phyloP scores from a whole-genome alignment of 176 grass and related monocot genomes.

The Paspalum vaginatum region DNA sequence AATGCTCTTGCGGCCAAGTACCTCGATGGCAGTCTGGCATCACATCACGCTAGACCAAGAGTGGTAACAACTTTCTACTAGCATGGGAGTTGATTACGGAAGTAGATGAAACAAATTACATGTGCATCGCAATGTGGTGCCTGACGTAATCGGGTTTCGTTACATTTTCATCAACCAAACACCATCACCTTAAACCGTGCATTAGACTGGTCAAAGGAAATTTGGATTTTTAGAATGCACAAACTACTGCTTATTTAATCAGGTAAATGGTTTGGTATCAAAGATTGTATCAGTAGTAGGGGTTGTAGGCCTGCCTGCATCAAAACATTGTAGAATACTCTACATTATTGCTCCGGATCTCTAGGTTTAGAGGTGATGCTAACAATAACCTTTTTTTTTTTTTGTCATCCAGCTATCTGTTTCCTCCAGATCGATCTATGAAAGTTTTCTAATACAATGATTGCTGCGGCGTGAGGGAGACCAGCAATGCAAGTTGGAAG shows the following conservation, averaged over 20 bases:
- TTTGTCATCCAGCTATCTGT: background rate
- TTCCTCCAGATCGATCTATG: background rate
- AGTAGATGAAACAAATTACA: too few relatives aligned
- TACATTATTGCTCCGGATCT: background rate
- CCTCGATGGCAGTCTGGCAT: too few relatives aligned
- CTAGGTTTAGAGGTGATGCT: constrained; percentile 7
- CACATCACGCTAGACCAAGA: too few relatives aligned
- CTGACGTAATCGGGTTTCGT: too few relatives aligned
- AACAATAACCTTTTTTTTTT: background rate
- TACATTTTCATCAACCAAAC: too few relatives aligned
- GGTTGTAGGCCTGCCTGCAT: background rate
- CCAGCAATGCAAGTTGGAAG: background rate
- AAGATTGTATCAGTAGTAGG: background rate
- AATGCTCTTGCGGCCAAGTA: too few relatives aligned
- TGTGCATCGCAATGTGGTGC: too few relatives aligned
- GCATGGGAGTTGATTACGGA: too few relatives aligned
- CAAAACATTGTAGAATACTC: background rate
- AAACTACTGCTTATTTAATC: background rate
- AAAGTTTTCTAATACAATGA: background rate
- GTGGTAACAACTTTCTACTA: too few relatives aligned
- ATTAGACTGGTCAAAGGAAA: background rate
- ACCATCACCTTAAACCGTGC: background rate
- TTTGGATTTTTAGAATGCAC: background rate
- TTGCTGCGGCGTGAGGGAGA: background rate
- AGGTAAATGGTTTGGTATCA: background rate